A percentile compares a stretch with the other conserved stretches of the same genome.
Evolutionary conservation across 2,329 filamentous ascomycete species (phyloP).

Genomic region (Emergomyces pasteurianus): DNA sequence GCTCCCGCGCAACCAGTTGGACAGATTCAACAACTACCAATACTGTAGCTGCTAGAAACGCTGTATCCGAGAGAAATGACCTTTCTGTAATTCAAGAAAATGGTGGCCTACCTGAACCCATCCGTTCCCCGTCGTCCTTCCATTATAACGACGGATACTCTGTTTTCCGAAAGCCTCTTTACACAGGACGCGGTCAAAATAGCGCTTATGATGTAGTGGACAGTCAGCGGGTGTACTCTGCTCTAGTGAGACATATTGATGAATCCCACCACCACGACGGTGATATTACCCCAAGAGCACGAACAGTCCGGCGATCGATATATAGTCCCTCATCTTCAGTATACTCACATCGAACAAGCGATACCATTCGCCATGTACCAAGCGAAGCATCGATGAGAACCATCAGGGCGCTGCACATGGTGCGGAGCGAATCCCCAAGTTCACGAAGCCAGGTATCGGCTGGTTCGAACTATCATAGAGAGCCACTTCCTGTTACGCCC

Average conservation of each 20-base stretch:
- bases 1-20: conserved; percentile 39
- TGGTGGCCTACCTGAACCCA: conserved; percentile 19
- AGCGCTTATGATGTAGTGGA: conserved; percentile 14
- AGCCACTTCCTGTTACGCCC: conserved; percentile 6
- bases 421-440: neutral
- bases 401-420: neutral
- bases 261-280: conserved; percentile 6
- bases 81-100: conserved; percentile 35
- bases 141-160: conserved; percentile 18
- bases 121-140: conserved; percentile 13
- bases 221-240: conserved; percentile 23
- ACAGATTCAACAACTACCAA: conserved; percentile 34
- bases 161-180: conserved; percentile 19
- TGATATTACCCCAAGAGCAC: neutral
- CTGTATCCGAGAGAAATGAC: conserved; percentile 20
- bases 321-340: neutral
- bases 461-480: conserved; percentile 1
- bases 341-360: neutral
- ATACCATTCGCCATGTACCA: conserved; percentile 4
- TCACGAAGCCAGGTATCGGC: conserved; percentile 1
- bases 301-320: neutral
- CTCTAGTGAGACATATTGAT: conserved; percentile 21
- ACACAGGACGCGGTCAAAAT: conserved; percentile 10
- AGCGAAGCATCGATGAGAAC: conserved; percentile 3
- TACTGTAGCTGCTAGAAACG: conserved; percentile 25